Evolutionary conservation across 164 flowering plant genomes (phyloP).

Genomic region (Chimonanthus salicifolius): DNA sequence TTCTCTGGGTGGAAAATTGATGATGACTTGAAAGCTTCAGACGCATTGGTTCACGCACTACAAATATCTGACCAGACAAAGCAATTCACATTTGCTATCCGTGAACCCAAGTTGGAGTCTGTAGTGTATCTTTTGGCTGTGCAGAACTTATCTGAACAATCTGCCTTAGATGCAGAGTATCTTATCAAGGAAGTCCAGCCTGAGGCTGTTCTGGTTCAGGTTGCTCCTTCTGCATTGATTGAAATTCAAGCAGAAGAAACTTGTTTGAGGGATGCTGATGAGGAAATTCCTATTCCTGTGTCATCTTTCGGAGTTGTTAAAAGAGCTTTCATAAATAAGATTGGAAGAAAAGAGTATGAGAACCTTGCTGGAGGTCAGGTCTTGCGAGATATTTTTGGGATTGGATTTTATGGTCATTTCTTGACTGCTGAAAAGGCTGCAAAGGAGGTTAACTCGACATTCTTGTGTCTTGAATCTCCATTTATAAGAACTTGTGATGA

Average conservation of each 20-base stretch:
- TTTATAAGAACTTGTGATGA: slow-evolving; percentile 14
- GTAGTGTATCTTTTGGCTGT: slow-evolving; percentile 62
- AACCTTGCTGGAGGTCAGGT: slow-evolving; percentile 63
- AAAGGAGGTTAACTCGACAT: slow-evolving; percentile 57
- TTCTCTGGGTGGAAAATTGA: slow-evolving; percentile 14
- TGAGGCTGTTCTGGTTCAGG: slow-evolving; percentile 67
- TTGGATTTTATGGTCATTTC: slow-evolving; percentile 67
- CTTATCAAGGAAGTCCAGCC: slow-evolving; percentile 65
- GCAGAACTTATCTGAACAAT: slow-evolving; percentile 75
- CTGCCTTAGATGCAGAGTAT: slow-evolving; percentile 59
- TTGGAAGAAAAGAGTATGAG: slow-evolving; percentile 58
- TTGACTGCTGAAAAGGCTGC: slow-evolving; percentile 68
- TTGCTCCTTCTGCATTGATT: slow-evolving; percentile 23
- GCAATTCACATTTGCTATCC: slow-evolving; percentile 64
- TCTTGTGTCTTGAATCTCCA: slow-evolving; percentile 63
- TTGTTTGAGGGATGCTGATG: background rate
- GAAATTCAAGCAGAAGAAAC: slow-evolving; percentile 17
- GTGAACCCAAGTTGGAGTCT: slow-evolving; percentile 48
- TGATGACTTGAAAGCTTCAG: slow-evolving; percentile 57
- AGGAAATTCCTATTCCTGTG: slow-evolving; percentile 40
- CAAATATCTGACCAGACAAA: slow-evolving; percentile 62
- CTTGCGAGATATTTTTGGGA: slow-evolving; percentile 70
- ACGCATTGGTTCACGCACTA: slow-evolving; percentile 44
- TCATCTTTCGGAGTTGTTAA: slow-evolving; percentile 60
- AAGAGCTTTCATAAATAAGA: slow-evolving; percentile 59